Conservation (phyloP, 1,139 yeast species). For the Saccharomycopsis hybrid region DNA sequence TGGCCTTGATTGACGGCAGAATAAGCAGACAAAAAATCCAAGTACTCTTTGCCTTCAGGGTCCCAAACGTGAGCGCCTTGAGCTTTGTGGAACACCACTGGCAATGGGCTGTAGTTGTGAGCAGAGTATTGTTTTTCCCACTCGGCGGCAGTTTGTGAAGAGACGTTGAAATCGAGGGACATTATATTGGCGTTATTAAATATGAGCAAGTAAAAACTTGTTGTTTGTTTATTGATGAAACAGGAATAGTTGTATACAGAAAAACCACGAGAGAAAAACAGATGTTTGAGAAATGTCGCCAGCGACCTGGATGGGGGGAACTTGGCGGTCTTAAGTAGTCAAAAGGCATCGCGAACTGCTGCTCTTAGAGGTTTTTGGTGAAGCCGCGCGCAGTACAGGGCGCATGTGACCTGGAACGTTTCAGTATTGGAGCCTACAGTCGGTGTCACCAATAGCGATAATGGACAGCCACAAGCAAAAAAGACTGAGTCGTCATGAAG, state of each 20-base stretch:
- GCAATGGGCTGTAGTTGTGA: conserved; percentile 94
- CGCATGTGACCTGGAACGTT: not conserved
- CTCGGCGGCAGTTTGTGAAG: conserved; percentile 59
- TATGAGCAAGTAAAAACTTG: not conserved
- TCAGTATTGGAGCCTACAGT: too few species aligned
- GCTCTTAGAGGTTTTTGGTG: conserved; percentile 9
- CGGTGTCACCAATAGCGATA: too few species aligned
- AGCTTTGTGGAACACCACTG: conserved; percentile 87
- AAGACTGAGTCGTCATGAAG: too few species aligned
- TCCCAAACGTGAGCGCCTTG: conserved; percentile 96
- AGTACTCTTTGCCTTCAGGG: conserved; percentile 84
- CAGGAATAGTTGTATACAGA: not conserved
- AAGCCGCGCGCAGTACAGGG: not conserved
- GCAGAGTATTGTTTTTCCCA: conserved; percentile 84
- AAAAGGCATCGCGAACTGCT: conserved; percentile 13
- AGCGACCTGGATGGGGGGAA: not conserved
- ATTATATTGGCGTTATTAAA: not conserved
- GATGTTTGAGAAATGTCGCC: not conserved
- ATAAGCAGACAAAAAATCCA: conserved; percentile 87
- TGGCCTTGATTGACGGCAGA: conserved; percentile 99
- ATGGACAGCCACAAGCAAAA: too few species aligned
- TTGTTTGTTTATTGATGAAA: not conserved
- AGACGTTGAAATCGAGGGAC: conserved; percentile 35
- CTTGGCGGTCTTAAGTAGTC: not conserved
- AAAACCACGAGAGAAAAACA: not conserved